Base-by-base conservation (phyloP, 208 protist species). In the Trypanosomatidae sp. region DNA sequence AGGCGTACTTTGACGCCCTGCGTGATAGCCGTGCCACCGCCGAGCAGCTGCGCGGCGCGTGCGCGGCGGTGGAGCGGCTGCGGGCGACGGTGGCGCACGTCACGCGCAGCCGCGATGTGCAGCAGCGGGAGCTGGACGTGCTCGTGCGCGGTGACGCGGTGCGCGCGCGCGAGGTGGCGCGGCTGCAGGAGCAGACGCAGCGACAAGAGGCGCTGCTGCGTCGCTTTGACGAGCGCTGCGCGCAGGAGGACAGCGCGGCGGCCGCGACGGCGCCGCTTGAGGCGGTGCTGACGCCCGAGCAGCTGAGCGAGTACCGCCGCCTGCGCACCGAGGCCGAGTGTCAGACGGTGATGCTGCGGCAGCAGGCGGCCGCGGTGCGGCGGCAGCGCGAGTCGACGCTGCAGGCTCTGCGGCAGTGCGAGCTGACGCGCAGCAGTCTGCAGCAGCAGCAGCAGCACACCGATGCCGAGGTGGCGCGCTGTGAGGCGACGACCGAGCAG, bases 261-360 rank as follows among this genome's bases (percentile, higher is more conserved):
- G 51, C 54, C 3, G 54, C 60, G 6, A 49, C 49, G 6, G 25
- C 20, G 16, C 33, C 27, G 32, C 48, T 71, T 21, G 55, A 59
- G 16, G 52, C 52, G 2, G 40, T 58, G 20, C 56, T 95, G 22
- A 75, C n/a, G 8, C 28, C 38, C 11, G 60, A 72, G 26, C 57
- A 92, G 35, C 52, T 86, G 13, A 60, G 21, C 18, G 79, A 93
- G 57, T 95, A 92, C 56, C 61, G 68, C 13, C 55, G 51, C 22
- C 73, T 95, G 43, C 68, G 77, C 21, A 82, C 81, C 30, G 82
- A 85, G 51, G 85, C 75, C 16, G 78, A 90, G 37, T 89, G 82
- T 45, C 61, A 76, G 47, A 91, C 84, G 0, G 79, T 92, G 13
- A 70, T 61, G 26, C 54, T 87, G 45, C 62, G 71, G 0, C 78